A percentile compares a stretch with the other conserved stretches of the same genome.
These are phyloP conservation scores for Fomitiporia mediterranea DNA, from an alignment of 1,284 basidiomycete genomes.

Conservation along the genomic window DNA sequence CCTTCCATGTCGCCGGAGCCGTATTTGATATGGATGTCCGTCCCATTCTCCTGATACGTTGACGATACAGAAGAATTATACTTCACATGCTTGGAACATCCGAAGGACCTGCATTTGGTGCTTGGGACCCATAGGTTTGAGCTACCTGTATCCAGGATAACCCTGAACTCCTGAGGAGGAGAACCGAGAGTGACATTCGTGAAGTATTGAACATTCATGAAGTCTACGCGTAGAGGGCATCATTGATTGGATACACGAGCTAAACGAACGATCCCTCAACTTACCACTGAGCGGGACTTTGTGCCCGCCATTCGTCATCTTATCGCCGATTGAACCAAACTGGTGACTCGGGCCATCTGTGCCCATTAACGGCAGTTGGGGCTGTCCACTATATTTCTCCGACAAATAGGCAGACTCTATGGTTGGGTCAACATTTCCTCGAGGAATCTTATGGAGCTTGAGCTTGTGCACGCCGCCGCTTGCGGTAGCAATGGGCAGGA, in stretches of 20 bases:
- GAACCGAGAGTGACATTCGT: slow-evolving; percentile 82
- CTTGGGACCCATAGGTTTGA: slow-evolving; percentile 96
- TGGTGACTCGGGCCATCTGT: slow-evolving; percentile 70
- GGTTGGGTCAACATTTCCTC: slow-evolving; percentile 53
- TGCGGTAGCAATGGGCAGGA: slow-evolving; percentile 68
- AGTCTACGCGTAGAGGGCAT: slow-evolving; percentile 53
- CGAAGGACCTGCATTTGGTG: slow-evolving; percentile 85
- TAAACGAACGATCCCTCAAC: slow-evolving; percentile 30
- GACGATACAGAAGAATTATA: slow-evolving; percentile 85
- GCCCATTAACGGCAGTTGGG: slow-evolving; percentile 66
- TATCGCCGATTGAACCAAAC: slow-evolving; percentile 50
- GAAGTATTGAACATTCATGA: slow-evolving; percentile 98
- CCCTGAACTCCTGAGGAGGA: slow-evolving; percentile 84
- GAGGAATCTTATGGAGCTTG: slow-evolving; percentile 80
- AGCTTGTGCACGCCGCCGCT: slow-evolving; percentile 73
- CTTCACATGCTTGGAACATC: slow-evolving; percentile 96
- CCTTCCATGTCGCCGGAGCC: slow-evolving; percentile 98
- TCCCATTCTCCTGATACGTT: slow-evolving; percentile 90
- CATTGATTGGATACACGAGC: slow-evolving; percentile 8
- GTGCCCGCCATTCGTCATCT: slow-evolving; percentile 70
- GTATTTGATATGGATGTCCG: slow-evolving; percentile 90
- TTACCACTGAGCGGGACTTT: slow-evolving; percentile 85
- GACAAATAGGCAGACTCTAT: slow-evolving; percentile 80
- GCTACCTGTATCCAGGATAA: slow-evolving; percentile 86
- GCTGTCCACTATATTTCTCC: slow-evolving; percentile 75